A percentile compares a stretch with the other conserved stretches of the same genome.
Evolutionary conservation across 176 grass and related monocot species (phyloP).

Genomic region (Zoysia japonica): DNA sequence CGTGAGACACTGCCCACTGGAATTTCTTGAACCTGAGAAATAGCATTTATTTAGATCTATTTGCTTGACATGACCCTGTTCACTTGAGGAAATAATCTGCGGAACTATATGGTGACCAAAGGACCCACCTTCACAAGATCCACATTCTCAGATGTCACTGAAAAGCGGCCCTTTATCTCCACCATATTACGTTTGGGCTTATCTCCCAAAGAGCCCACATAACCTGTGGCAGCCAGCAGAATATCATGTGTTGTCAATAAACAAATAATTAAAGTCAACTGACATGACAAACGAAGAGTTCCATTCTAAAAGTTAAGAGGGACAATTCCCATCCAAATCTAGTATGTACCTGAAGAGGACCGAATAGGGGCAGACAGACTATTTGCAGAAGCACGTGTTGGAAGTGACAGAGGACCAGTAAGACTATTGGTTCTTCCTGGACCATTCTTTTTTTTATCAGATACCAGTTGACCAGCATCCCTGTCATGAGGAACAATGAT

Average conservation of each 20-base stretch:
- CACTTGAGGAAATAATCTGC: not conserved
- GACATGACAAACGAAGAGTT: not conserved
- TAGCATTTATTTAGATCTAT: conserved; percentile 38
- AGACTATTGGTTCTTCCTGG: conserved; percentile 65
- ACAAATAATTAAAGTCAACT: conserved; percentile 15
- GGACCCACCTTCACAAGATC: conserved; percentile 92
- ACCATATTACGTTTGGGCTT: conserved; percentile 75
- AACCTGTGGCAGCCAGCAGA: conserved; percentile 50
- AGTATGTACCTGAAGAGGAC: conserved; percentile 77
- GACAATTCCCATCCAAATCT: not conserved
- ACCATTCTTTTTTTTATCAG: conserved; percentile 52
- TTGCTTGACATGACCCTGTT: conserved; percentile 21
- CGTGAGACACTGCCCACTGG: conserved; percentile 38
- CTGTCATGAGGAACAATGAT: conserved; percentile 33
- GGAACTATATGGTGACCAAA: not conserved
- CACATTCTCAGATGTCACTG: conserved; percentile 97
- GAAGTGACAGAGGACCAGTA: conserved; percentile 85
- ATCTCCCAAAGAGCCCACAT: conserved; percentile 84
- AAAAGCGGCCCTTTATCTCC: conserved; percentile 93
- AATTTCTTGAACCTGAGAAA: conserved; percentile 68
- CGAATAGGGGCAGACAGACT: conserved; percentile 95
- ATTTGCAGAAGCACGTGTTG: conserved; percentile 95
- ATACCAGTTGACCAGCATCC: conserved; percentile 21
- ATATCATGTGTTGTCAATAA: conserved; percentile 6
- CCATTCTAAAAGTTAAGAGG: not conserved